Conservation (phyloP, 176 grass and related monocot species). For the Triticum monococcum region DNA sequence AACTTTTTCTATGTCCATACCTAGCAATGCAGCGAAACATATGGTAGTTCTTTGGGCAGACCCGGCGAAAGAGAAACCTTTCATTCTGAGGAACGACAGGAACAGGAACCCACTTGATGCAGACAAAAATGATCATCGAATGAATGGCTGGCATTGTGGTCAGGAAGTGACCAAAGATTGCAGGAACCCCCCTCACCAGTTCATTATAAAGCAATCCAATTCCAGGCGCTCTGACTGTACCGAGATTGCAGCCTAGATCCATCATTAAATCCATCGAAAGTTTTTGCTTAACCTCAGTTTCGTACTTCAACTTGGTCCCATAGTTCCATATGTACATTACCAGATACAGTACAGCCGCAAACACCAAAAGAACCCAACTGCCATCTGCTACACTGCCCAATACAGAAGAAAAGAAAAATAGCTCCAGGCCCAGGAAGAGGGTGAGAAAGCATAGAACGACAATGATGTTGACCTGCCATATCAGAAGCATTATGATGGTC, state of each 20-base stretch:
- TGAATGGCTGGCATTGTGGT: slow-evolving; percentile 94
- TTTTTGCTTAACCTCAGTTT: slow-evolving; percentile 97
- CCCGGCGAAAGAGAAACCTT: slow-evolving; percentile 92
- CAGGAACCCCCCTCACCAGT: slow-evolving; percentile 88
- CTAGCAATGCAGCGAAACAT: slow-evolving; percentile 98
- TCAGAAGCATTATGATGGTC: slow-evolving; percentile 98
- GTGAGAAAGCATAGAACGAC: slow-evolving; percentile 73
- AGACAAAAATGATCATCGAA: slow-evolving; percentile 99
- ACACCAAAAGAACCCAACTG: slow-evolving; percentile 93
- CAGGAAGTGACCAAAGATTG: slow-evolving; percentile 92
- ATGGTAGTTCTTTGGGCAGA: slow-evolving; percentile 90
- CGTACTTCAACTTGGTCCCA: slow-evolving; percentile 90
- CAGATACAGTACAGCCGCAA: slow-evolving; percentile 76
- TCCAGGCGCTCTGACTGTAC: slow-evolving; percentile 90
- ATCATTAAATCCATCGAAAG: slow-evolving; percentile 83
- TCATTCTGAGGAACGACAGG: slow-evolving; percentile 93
- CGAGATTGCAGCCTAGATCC: slow-evolving; percentile 86
- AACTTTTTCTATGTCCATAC: slow-evolving; percentile 30
- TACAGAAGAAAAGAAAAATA: slow-evolving; percentile 95
- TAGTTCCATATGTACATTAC: slow-evolving; percentile 98
- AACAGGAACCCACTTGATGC: slow-evolving; percentile 96
- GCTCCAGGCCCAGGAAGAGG: slow-evolving; percentile 81
- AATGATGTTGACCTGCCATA: slow-evolving; percentile 98
- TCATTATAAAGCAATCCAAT: slow-evolving; percentile 98
- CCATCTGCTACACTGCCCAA: slow-evolving; percentile 76